Evolutionary conservation across 768 basidiomycete genomes (phyloP), one percentile per base, ranked within the genome.

Genomic region (Suillus sp.): DNA sequence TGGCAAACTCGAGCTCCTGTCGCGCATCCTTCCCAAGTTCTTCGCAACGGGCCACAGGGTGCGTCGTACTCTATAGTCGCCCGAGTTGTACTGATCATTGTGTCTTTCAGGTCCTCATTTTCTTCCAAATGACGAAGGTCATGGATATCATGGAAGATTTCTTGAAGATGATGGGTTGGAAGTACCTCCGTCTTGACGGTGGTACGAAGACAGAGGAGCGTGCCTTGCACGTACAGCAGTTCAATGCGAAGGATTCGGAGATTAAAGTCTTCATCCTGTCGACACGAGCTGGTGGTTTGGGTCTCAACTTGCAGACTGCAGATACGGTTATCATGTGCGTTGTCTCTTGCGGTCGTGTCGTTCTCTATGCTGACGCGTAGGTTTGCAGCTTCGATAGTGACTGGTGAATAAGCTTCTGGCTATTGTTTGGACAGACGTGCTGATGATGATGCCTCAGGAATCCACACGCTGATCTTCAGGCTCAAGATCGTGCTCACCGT

Each of bases 81-180:
- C 4, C 5, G 42, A 8, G 27, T 53, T 22, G 4, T 67, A 40
- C 13, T 64, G 9, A 60, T 61, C 59, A 47, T 61, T 62, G 50
- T 62, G 16, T 58, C 53, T 32, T 62, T 0, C 66, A 95, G 92
- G 93, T 96, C 53, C 87, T 99, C 62, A 98, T 99, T 69, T 99
- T 99, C 87, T 99, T 99, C 89, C 97, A 99, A 78, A 98, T 99
- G 97, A 98, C 96, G 18, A 93, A 95, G 72, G 94, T 98, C 69
- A 97, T 99, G 96, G 93, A 96, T 66, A 95, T 97, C 73, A 94
- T 96, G 87, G 93, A 94, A 70, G 96, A 98, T 70, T 98, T 95
- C 71, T 78, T 97, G 71, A 92, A 91, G 73, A 89, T 89, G 83
- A 87, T 89, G 85, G 84, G 85, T 4, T 93, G 86, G 85, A 90